These are phyloP conservation scores for Saturnispora kantuleensis DNA, from an alignment of 805 yeast species.

Conservation along the genomic window DNA sequence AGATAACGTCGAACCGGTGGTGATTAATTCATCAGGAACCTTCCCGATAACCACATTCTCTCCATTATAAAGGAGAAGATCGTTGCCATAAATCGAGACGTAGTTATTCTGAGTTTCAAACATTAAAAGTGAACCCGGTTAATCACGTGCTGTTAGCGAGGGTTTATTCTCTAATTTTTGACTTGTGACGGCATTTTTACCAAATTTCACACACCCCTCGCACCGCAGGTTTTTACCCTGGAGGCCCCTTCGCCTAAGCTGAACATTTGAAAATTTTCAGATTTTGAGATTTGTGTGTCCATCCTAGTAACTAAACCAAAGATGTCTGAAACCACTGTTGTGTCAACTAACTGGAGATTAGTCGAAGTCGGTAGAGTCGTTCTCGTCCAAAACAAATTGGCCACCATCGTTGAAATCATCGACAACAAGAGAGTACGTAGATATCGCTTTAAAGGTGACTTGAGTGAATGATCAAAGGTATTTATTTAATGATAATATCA, in stretches of 20 bases:
- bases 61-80: background rate
- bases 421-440: constrained; percentile 95
- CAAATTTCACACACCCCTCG: background rate
- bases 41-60: background rate
- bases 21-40: background rate
- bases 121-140: too few species aligned
- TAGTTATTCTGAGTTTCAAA: too few species aligned
- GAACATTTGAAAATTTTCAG: background rate
- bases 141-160: constrained; percentile 4
- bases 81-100: too few species aligned
- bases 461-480: background rate
- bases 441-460: background rate
- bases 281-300: background rate
- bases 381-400: constrained; percentile 86
- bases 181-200: background rate
- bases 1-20: background rate
- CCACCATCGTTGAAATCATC: constrained; percentile 95
- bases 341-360: constrained; percentile 97
- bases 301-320: constrained; percentile 13
- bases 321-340: constrained; percentile 57
- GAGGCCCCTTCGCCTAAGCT: background rate
- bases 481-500: background rate
- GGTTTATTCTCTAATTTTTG: background rate
- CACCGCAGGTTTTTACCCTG: constrained; percentile 1
- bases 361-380: constrained; percentile 99